Base-by-base conservation (phyloP, 305 asterid genomes). In the Galium porrigens region DNA sequence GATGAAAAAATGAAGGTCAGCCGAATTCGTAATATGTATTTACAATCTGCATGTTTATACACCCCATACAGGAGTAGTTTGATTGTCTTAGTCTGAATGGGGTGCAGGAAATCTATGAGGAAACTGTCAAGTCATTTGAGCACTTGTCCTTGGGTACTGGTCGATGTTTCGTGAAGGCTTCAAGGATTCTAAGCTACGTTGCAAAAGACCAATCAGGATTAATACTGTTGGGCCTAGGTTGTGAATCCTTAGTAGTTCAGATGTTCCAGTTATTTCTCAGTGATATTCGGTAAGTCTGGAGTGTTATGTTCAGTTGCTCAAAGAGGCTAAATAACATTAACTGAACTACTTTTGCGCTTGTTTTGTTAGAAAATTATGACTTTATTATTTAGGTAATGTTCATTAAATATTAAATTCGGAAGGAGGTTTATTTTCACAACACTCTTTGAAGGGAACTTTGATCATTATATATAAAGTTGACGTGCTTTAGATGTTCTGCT, bases 91-190 rank as follows among this genome's bases (percentile, higher is more conserved):
- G 29, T 68, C 20, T 46, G 48, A 37, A 46, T 63, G 62, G 2
- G 49, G 34, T 54, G 58, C 83, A 84, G 88, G 81, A 80, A 56
- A 49, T 79, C 48, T 82, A 82, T 69, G 46, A 69, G 41, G 71
- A 73, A 51, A 76, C 73, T 15, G 42, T 80, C 60, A 39, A 54
- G 51, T 73, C 80, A 63, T 56, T 49, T 49, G 27, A 49, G 55
- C 55, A 49, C 25, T 18, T 49, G 27, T 49, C 25, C 7, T 17
- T 7, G 52, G 49, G 36, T 22, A 44, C 76, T 33, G 76, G 72
- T 57, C 73, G 52, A 53, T 64, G 66, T 27, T 77, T 74, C 72
- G 17, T 27, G 3, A 80, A 80, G 71, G 82, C 82, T 51, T 39
- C 44, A 70, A 55, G 55, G 58, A 71, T 82, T 72, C 78, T 85